Evolutionary conservation across 129 eudicot genomes (phyloP).

Genomic region (Smallanthus sonchifolius): DNA sequence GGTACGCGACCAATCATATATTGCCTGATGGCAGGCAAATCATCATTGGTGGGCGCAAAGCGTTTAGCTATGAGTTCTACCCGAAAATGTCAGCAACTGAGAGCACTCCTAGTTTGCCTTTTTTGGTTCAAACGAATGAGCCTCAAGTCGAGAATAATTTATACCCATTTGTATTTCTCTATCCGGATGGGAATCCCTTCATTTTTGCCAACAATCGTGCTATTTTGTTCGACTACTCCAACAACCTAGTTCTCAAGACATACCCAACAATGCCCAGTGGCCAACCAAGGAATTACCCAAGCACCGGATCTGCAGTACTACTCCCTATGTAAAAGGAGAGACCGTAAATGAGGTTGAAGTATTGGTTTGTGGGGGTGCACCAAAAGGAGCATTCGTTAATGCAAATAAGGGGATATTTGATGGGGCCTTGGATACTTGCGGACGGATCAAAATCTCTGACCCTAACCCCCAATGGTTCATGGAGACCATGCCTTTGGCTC

Average conservation of each 20-base stretch:
- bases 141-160: slow-evolving; percentile 57
- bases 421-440: slow-evolving; percentile 51
- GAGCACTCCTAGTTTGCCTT: slow-evolving; percentile 31
- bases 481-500: slow-evolving; percentile 71
- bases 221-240: slow-evolving; percentile 48
- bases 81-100: slow-evolving; percentile 39
- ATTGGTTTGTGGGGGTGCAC: slow-evolving; percentile 79
- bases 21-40: slow-evolving; percentile 63
- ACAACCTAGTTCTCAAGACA: slow-evolving; percentile 39
- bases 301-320: slow-evolving; percentile 69
- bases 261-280: slow-evolving; percentile 69
- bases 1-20: slow-evolving; percentile 75
- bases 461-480: slow-evolving; percentile 49
- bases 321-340: slow-evolving; percentile 44
- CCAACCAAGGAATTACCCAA: slow-evolving; percentile 74
- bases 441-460: slow-evolving; percentile 48
- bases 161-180: slow-evolving; percentile 72
- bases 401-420: slow-evolving; percentile 41
- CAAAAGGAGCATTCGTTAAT: slow-evolving; percentile 40
- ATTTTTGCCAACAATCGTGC: slow-evolving; percentile 81
- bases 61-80: slow-evolving; percentile 60
- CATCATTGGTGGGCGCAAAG: slow-evolving; percentile 67
- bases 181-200: slow-evolving; percentile 65
- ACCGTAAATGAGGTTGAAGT: slow-evolving; percentile 34
- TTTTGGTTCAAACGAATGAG: slow-evolving; percentile 55